Evolutionary conservation across 2,329 filamentous ascomycete species (phyloP), one percentile per base, ranked within the genome.

Genomic region (Plectosphaerella sp.): DNA sequence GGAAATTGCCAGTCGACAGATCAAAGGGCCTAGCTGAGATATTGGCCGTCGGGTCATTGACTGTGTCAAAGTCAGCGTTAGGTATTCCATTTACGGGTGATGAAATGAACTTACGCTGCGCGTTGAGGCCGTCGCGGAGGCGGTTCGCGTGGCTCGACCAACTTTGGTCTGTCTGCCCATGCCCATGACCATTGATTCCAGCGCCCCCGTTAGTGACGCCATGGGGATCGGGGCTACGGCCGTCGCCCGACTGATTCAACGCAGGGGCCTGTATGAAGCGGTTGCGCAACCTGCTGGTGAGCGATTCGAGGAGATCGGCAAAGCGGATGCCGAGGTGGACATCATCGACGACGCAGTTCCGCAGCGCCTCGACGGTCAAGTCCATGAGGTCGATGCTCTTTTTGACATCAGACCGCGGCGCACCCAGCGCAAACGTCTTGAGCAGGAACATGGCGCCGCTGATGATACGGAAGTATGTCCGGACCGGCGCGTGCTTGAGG

Each of bases 391-490:
- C 79, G 28, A 94, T 86, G 57, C 86, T 89, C 46, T 88, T 77
- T 61, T 87, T 84, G 24, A 93, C 87, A 58, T 94, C 89, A 51
- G 85, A 85, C 60, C 89, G 87, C 1, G 87, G 86, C 2, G 89
- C 89, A 16, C 89, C 89, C 1, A 94, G 77, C 1, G 89, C 88
- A 67, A 94, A 93, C 0, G 89, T 93, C 72, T 88, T 94, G 48
- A 94, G 79, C 16, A 94, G 69, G 62, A 94, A 92, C 82, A 93
- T 92, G 56, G 88, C 88, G 4, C 89, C 89, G 53, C 86, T 89
- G 58, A 93, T 90, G 64, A 94, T 93, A 52, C 89, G 84, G 72
- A 94, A 92, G 66, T 93, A 93, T 0, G 89, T 93, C 46, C 89
- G 79, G 5, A 94, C 89, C 0, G 89, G 89, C 0, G 88, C 88